phyloP scores from a whole-genome alignment of 1,284 basidiomycete genomes.

The Cutaneotrichosporon dermatis region DNA sequence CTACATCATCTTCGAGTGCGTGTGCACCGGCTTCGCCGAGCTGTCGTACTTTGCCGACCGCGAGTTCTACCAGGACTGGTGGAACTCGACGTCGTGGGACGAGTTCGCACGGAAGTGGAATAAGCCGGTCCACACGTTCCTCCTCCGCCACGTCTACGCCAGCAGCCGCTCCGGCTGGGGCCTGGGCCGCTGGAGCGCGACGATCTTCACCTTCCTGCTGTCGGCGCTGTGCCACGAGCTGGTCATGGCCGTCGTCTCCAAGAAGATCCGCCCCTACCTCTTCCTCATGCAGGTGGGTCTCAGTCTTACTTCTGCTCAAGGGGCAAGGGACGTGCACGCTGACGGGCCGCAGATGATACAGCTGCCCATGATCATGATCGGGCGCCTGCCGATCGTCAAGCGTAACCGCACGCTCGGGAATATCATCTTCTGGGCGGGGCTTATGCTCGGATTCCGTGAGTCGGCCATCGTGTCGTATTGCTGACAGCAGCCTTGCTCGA shows the following conservation, averaged over 20 bases:
- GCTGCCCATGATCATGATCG: conserved; percentile 81
- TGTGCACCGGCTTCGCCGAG: conserved; percentile 93
- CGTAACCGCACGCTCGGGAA: conserved; percentile 67
- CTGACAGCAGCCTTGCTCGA: conserved; percentile 14
- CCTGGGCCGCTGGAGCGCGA: conserved; percentile 70
- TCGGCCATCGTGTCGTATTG: not conserved
- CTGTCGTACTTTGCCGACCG: conserved; percentile 89
- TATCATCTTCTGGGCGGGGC: conserved; percentile 86
- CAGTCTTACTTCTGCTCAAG: not conserved
- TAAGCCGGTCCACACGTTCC: conserved; percentile 67
- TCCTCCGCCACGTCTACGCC: conserved; percentile 90
- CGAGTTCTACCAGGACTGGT: conserved; percentile 97
- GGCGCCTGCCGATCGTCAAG: conserved; percentile 69
- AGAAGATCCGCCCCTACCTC: conserved; percentile 63
- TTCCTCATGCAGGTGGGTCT: conserved; percentile 43
- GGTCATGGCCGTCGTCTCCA: conserved; percentile 92
- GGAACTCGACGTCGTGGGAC: conserved; percentile 96
- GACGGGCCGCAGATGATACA: conserved; percentile 64
- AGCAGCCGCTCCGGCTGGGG: conserved; percentile 74
- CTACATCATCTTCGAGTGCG: conserved; percentile 65
- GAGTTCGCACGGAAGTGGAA: conserved; percentile 97
- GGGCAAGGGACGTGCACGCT: too few relatives aligned
- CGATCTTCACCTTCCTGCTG: conserved; percentile 85
- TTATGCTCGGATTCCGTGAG: conserved; percentile 69
- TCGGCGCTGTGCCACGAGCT: conserved; percentile 87